A percentile compares a stretch with the other conserved stretches of the same genome.
Evolutionary conservation across 306 rosid species (phyloP).

Genomic region (Inga oerstediana): DNA sequence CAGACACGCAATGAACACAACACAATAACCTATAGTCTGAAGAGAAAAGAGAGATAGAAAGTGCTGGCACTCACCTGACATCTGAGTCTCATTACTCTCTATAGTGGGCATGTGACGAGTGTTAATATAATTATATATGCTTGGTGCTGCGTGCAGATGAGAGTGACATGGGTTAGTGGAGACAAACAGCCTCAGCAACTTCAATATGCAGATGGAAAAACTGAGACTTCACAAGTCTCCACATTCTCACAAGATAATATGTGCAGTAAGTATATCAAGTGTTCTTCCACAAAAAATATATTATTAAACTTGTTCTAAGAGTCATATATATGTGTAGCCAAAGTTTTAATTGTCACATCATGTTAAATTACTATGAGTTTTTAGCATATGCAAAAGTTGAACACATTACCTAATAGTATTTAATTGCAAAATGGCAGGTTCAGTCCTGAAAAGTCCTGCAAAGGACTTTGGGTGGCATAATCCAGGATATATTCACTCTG

Average conservation of each 20-base stretch:
- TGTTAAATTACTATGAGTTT: not conserved
- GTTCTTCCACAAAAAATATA: not conserved
- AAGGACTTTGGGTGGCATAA: conserved; percentile 97
- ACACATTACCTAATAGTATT: not conserved
- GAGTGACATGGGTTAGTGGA: conserved; percentile 92
- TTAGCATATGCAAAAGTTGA: not conserved
- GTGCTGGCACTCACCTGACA: not conserved
- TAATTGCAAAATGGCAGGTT: conserved; percentile 41
- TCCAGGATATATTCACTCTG: conserved; percentile 90
- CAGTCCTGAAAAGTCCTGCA: conserved; percentile 67
- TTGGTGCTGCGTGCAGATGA: conserved; percentile 57
- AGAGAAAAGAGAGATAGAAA: not conserved
- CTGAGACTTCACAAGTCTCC: conserved; percentile 53
- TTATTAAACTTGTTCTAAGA: not conserved
- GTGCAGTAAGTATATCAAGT: conserved; percentile 65
- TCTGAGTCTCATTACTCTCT: not conserved
- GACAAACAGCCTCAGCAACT: conserved; percentile 64
- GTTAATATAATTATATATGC: not conserved
- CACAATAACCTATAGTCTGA: not conserved
- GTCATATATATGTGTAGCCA: not conserved
- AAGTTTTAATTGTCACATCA: not conserved
- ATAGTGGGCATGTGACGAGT: not conserved
- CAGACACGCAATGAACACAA: not conserved
- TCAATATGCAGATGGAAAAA: conserved; percentile 60
- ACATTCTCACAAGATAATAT: conserved; percentile 75